Evolutionary conservation across 495 filamentous ascomycete genomes (phyloP), one percentile per base, ranked within the genome.

Genomic region (Annulohypoxylon nitens): DNA sequence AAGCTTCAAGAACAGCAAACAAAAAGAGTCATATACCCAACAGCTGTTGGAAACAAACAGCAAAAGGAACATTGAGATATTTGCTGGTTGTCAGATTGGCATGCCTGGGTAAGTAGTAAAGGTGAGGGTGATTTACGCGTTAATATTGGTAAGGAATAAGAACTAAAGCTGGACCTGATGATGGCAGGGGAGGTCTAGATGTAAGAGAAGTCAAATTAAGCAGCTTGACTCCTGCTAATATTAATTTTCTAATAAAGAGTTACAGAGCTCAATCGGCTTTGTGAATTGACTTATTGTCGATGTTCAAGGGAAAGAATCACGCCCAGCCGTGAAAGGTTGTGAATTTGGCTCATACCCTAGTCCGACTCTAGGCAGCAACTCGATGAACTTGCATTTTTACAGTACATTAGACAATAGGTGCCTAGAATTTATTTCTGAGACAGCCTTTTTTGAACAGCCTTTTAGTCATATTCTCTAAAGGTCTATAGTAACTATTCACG

Each of bases 281-380:
- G 30, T 60, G 37, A 34, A 16, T 30, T 14, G 3, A 0, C 12
- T 63, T 50, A 3, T 36, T 37, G n/a, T 23, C 5, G 30, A 37
- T 7, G 48, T n/a, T 23, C 12, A 43, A 23, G 8, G 20, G 20
- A 61, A n/a, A 45, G 54, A 16, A 4, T 18, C 43, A 36, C 26
- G 10, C 41, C 51, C 18, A 26, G 43, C 33, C 16, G 64, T 69
- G 70, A 69, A 55, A 14, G 64, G 65, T n/a, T 47, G 70, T 69
- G 65, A 65, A 68, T 68, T 48, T 43, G 36, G 25, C 30, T 37
- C 16, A 30, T 23, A 18, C 2, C 34, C 54, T 34, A 23, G 23
- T 39, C 54, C 14, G 10, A 6, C 20, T 54, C 20, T 43, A 43
- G 33, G 53, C 14, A 57, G 14, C 53, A 55, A 63, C 37, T 30